Conservation (phyloP, 2,329 filamentous ascomycete genomes). For the Arthrobotrys pseudoclavata region DNA sequence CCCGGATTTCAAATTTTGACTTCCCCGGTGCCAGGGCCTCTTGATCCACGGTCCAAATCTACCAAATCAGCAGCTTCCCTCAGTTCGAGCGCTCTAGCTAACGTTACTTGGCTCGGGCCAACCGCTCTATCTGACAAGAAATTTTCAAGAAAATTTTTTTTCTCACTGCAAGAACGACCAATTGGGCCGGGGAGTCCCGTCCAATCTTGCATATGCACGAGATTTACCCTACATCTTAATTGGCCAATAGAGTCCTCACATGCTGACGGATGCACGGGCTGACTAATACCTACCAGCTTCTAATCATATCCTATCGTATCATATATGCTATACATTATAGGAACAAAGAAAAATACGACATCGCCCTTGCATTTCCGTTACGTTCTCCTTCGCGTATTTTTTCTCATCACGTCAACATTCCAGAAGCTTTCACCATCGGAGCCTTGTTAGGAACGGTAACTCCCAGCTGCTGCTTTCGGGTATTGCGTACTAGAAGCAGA, state of each 20-base stretch:
- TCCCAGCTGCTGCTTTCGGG: slow-evolving; percentile 38
- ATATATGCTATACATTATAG: background rate
- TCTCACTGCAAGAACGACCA: slow-evolving; percentile 2
- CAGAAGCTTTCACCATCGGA: slow-evolving; percentile 36
- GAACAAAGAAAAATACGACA: slow-evolving; percentile 8
- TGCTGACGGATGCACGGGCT: slow-evolving; percentile 13
- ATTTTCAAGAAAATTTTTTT: background rate
- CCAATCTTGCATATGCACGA: slow-evolving; percentile 22
- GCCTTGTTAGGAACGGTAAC: slow-evolving; percentile 35
- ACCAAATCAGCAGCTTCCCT: background rate
- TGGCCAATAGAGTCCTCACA: slow-evolving; percentile 10
- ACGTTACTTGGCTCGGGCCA: background rate
- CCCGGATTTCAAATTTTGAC: slow-evolving; percentile 17
- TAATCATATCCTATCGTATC: too few relatives aligned
- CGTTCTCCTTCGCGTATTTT: background rate
- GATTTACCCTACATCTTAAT: background rate
- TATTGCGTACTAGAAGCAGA: slow-evolving; percentile 3
- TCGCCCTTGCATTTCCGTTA: slow-evolving; percentile 23
- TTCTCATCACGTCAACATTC: slow-evolving; percentile 41
- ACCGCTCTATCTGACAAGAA: background rate
- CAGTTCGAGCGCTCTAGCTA: background rate
- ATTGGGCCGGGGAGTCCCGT: slow-evolving; percentile 2
- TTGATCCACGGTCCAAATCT: slow-evolving; percentile 10
- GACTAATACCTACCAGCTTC: slow-evolving; percentile 3
- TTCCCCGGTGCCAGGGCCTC: slow-evolving; percentile 10